Conservation (phyloP, 2,329 filamentous ascomycete species). For the Alternaria ventricosa region DNA sequence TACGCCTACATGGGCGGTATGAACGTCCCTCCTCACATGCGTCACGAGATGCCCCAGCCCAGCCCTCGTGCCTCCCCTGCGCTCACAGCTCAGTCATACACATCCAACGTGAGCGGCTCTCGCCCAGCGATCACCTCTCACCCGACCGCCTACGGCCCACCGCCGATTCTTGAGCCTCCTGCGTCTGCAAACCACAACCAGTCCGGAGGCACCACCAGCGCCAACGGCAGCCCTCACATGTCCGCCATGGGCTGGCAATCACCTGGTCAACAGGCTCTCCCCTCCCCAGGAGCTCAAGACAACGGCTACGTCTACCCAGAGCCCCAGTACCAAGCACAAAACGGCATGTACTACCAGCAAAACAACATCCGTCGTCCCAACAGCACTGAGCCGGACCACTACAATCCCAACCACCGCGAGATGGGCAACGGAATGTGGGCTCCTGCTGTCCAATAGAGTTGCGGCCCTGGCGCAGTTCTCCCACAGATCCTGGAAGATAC, state of each 20-base stretch:
- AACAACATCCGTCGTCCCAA: conserved; percentile 74
- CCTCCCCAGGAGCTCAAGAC: conserved; percentile 73
- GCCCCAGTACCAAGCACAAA: conserved; percentile 65
- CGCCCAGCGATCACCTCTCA: conserved; percentile 79
- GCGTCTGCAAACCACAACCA: conserved; percentile 78
- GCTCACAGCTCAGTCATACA: conserved; percentile 68
- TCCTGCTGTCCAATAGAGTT: conserved; percentile 50
- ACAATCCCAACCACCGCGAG: conserved; percentile 51
- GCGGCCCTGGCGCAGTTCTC: background rate
- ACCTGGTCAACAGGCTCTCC: conserved; percentile 75
- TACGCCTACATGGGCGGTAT: conserved; percentile 80
- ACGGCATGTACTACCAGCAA: conserved; percentile 74
- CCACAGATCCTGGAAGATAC: background rate
- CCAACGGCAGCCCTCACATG: conserved; percentile 88
- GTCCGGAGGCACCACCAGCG: conserved; percentile 64
- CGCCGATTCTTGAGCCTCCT: conserved; percentile 82
- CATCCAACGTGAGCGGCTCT: conserved; percentile 58
- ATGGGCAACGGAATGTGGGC: conserved; percentile 51
- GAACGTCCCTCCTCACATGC: conserved; percentile 81
- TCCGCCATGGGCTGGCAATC: conserved; percentile 83
- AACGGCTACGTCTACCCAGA: conserved; percentile 82
- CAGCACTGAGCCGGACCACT: conserved; percentile 70
- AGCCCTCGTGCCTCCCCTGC: conserved; percentile 71
- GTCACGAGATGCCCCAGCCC: conserved; percentile 73
- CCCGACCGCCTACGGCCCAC: conserved; percentile 80